Percentiles rank a stretch among this genome's conserved stretches.
These are phyloP conservation scores for Suillus subluteus DNA, from an alignment of 768 basidiomycete genomes.

Conservation along the genomic window DNA sequence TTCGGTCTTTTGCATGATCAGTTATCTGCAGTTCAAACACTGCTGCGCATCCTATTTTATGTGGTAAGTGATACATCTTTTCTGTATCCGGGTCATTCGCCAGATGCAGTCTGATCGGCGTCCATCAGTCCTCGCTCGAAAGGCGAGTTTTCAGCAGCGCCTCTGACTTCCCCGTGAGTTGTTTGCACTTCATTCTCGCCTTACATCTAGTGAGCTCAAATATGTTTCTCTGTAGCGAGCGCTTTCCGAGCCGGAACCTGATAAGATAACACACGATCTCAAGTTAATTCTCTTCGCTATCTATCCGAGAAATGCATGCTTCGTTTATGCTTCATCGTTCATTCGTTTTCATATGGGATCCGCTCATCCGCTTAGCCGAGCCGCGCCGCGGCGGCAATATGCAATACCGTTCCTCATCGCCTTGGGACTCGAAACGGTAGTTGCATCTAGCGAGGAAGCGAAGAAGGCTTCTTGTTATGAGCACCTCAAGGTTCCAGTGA, in stretches of 20 bases:
- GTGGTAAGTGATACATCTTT: constrained; percentile 10
- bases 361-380: constrained; percentile 5
- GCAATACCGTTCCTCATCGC: not conserved
- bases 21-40: not conserved
- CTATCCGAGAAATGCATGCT: not conserved
- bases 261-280: not conserved
- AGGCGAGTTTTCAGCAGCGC: constrained; percentile 5
- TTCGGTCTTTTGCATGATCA: constrained; percentile 9
- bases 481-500: constrained; percentile 2
- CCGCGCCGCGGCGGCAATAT: constrained; percentile 8
- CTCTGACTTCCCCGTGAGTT: constrained; percentile 2
- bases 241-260: not conserved
- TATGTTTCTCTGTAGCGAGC: not conserved
- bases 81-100: constrained; percentile 1
- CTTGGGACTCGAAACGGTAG: not conserved
- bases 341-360: not conserved
- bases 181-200: not conserved
- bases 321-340: not conserved
- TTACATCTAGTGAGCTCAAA: not conserved
- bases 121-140: constrained; percentile 6
- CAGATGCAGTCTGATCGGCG: constrained; percentile 7
- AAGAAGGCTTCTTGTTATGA: constrained; percentile 3
- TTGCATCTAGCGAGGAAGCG: constrained; percentile 7
- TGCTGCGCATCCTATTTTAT: constrained; percentile 8
- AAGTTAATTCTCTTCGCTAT: not conserved